Base-by-base conservation (phyloP, 306 rosid genomes). In the Lagenaria siceraria region DNA sequence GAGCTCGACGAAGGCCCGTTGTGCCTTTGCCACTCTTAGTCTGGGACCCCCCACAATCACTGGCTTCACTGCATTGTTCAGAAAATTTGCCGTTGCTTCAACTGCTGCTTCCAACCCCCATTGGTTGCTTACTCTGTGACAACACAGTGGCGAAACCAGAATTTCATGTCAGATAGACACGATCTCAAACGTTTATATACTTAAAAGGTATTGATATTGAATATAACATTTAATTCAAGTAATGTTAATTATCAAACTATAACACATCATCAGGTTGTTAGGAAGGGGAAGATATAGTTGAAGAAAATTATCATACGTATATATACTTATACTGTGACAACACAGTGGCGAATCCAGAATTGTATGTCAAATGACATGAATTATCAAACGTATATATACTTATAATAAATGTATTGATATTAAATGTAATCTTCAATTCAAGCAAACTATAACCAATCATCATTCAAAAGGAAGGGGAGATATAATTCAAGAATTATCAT, bases 71-170 rank as follows among this genome's bases (percentile, higher is more conserved):
- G 96, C 91, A 76, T 84, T 89, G 86, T 89, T 87, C 69, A 93
- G 86, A 77, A 93, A 88, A 17, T 68, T 85, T 64, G 96, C 96
- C 0, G 97, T 80, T 72, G 92, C 97, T 69, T 93, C 98, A 61
- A 93, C 97, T 5, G 98, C 98, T 1, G 90, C 96, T 85, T 89
- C 96, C 76, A 93, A 85, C 70, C 97, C 98, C 75, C 77, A 59
- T 13, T 72, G 88, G 75, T 93, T 93, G 80, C 98, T 93, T 42
- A 70, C 52, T 80, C 95, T 91, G 82, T 72, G 79, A 10, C 18
- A 33, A 33, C 18, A 14, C 18, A 14, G 66, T 27, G 4, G 36
- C 38, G 10, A 29, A 60, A 12, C 18, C 38, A 60, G 3, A 60
- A 60, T 27, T 14, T 59, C 5, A 25, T 13, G 19, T 60, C 9